These are phyloP conservation scores for Camellia lanceoleosa DNA, from an alignment of 148 eudicot species.

Conservation along the genomic window DNA sequence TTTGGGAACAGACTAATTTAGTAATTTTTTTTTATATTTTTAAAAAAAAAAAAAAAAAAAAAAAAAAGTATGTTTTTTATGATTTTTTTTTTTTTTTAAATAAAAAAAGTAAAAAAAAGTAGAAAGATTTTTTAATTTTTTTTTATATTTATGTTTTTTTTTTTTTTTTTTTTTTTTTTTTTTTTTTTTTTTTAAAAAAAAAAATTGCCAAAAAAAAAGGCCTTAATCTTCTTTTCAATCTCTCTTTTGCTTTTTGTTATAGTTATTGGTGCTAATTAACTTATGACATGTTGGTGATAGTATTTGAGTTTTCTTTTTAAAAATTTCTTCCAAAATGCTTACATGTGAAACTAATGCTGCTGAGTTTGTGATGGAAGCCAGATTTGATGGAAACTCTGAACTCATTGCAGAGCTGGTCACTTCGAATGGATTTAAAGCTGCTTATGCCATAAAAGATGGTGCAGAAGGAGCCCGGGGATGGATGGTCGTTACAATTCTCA, in stretches of 20 bases:
- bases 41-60: no score
- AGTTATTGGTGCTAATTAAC: no score
- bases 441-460: conserved; percentile 94
- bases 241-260: background rate
- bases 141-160: no score
- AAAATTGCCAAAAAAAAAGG: no score
- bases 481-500: conserved; percentile 51
- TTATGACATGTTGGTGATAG: background rate
- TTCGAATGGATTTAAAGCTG: conserved; percentile 89
- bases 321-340: background rate
- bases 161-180: no score
- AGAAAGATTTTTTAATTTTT: no score
- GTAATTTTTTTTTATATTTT: no score
- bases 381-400: conserved; percentile 96
- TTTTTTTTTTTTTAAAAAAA: no score
- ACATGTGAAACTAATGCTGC: conserved; percentile 4
- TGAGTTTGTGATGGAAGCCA: conserved; percentile 41
- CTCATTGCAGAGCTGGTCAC: conserved; percentile 86
- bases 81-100: no score
- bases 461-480: conserved; percentile 97
- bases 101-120: no score
- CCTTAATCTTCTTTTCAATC: background rate
- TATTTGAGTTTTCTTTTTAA: background rate
- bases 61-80: no score
- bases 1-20: no score